Evolutionary conservation across 2,329 filamentous ascomycete genomes (phyloP).

Genomic region (Penicillium occitanis): DNA sequence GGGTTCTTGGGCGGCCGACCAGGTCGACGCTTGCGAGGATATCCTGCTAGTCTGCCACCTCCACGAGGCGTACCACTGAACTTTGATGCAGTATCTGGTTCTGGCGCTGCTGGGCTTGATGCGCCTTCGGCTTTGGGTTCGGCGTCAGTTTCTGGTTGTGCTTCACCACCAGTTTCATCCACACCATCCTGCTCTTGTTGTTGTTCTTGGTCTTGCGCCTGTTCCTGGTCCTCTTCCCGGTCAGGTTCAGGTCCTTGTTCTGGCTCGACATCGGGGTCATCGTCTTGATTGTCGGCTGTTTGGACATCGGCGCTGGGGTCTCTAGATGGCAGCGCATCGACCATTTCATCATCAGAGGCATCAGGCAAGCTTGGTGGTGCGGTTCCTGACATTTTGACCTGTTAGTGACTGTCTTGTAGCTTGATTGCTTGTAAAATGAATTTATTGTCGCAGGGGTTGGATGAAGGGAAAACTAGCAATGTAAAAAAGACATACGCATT

Average conservation of each 20-base stretch:
- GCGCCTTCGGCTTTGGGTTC: constrained; percentile 43
- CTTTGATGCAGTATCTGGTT: constrained; percentile 47
- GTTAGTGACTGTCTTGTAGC: not conserved
- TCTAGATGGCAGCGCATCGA: constrained; percentile 37
- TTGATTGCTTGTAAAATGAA: not conserved
- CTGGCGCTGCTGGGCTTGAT: constrained; percentile 36
- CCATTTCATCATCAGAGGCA: constrained; percentile 49
- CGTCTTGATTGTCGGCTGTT: constrained; percentile 36
- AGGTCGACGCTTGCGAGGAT: constrained; percentile 70
- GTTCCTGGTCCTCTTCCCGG: constrained; percentile 22
- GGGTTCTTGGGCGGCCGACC: constrained; percentile 83
- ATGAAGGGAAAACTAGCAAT: not conserved
- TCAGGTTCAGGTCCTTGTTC: constrained; percentile 50
- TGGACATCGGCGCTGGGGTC: constrained; percentile 35
- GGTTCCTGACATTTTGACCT: constrained; percentile 36
- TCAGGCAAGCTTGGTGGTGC: constrained; percentile 43
- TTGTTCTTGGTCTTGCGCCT: constrained; percentile 30
- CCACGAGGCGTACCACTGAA: constrained; percentile 54
- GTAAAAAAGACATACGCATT: constrained; percentile 36
- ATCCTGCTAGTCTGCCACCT: constrained; percentile 52
- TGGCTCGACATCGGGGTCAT: constrained; percentile 32
- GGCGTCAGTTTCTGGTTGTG: constrained; percentile 32
- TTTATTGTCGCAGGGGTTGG: not conserved
- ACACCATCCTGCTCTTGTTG: constrained; percentile 35
- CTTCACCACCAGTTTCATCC: constrained; percentile 31